Evolutionary conservation across 345 rosid species (phyloP).

Genomic region (Carallia pectinifolia): DNA sequence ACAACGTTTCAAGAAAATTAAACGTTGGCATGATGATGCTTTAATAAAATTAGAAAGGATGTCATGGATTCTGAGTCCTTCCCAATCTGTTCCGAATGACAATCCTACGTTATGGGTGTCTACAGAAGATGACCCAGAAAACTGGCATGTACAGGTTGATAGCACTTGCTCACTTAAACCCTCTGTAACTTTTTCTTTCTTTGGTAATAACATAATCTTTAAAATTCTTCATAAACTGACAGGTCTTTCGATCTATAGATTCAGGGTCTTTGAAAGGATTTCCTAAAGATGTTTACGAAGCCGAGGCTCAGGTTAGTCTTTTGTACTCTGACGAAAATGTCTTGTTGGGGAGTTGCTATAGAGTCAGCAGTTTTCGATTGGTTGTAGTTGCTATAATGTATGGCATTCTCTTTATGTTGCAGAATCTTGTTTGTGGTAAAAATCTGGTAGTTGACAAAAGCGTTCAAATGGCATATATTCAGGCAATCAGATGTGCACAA

Average conservation of each 20-base stretch:
- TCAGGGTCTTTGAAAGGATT: slow-evolving; percentile 90
- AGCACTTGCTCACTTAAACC: slow-evolving; percentile 6
- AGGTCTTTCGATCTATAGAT: slow-evolving; percentile 82
- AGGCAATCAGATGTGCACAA: slow-evolving; percentile 84
- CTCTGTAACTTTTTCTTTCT: background rate
- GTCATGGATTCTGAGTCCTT: slow-evolving; percentile 83
- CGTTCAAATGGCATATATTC: slow-evolving; percentile 87
- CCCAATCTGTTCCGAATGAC: slow-evolving; percentile 31
- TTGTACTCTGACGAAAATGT: background rate
- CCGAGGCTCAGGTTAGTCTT: slow-evolving; percentile 52
- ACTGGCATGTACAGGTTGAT: slow-evolving; percentile 80
- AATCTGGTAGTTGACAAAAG: slow-evolving; percentile 81
- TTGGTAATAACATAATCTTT: background rate
- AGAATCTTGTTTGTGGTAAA: slow-evolving; percentile 89
- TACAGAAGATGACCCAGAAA: slow-evolving; percentile 53
- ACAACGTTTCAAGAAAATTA: slow-evolving; percentile 52
- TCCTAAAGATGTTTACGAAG: slow-evolving; percentile 59
- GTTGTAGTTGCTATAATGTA: background rate
- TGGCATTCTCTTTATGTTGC: slow-evolving; percentile 17
- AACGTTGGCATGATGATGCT: slow-evolving; percentile 79
- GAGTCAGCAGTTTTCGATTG: background rate
- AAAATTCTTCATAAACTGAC: slow-evolving; percentile 14
- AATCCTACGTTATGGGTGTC: slow-evolving; percentile 57
- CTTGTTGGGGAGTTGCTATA: background rate
- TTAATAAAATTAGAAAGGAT: slow-evolving; percentile 77